phyloP scores from a whole-genome alignment of 148 eudicot species.

The Mesembryanthemum crystallinum region DNA sequence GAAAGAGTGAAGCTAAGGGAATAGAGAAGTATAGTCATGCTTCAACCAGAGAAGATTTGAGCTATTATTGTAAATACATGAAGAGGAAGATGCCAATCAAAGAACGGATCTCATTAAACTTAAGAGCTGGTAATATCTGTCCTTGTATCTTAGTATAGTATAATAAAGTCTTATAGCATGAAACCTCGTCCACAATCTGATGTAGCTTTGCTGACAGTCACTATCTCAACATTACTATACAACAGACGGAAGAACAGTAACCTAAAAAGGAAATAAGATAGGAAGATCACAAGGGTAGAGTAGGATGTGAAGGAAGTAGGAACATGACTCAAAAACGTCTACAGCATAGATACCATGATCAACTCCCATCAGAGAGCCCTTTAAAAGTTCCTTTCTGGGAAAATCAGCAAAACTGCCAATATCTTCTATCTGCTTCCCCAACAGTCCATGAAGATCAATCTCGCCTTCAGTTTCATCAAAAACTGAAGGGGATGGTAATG shows the following conservation, averaged over 20 bases:
- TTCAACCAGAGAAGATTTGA: background rate
- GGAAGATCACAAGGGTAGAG: background rate
- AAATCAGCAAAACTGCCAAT: slow-evolving; percentile 35
- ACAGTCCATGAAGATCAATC: slow-evolving; percentile 37
- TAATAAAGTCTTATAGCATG: background rate
- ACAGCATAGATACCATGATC: slow-evolving; percentile 27
- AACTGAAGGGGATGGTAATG: slow-evolving; percentile 19
- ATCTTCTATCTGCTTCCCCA: slow-evolving; percentile 49
- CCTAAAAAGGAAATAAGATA: background rate
- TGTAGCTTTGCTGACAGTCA: background rate
- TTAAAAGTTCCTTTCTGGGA: slow-evolving; percentile 27
- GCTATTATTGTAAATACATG: background rate
- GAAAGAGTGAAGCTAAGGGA: background rate
- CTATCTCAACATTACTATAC: background rate
- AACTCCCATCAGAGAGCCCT: slow-evolving; percentile 22
- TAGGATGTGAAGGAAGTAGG: background rate
- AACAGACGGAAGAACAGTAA: background rate
- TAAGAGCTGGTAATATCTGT: background rate
- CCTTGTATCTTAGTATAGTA: background rate
- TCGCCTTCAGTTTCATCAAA: slow-evolving; percentile 38
- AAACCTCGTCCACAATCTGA: slow-evolving; percentile 1
- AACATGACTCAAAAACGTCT: background rate
- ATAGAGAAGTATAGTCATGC: background rate
- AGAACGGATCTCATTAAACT: background rate
- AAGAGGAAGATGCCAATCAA: background rate